Evolutionary conservation across 192 early-diverging fungal species (phyloP), one percentile per base, ranked within the genome.

Genomic region (Funneliformis mosseae): DNA sequence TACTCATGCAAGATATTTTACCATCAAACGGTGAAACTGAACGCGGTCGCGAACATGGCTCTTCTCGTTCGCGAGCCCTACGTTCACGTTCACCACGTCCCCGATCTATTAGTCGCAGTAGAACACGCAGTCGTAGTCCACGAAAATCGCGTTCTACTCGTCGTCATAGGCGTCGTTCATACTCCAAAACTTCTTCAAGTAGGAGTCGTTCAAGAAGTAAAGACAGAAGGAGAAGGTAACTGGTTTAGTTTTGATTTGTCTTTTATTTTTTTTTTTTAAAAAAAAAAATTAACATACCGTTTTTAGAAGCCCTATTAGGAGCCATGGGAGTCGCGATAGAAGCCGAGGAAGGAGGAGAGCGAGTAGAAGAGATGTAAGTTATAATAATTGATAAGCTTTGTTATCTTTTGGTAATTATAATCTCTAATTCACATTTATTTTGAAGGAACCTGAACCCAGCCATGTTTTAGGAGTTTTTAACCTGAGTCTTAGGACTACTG

Each of bases 401-500:
- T 33, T 33, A 33, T 33, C 3, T 33, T 33, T 33, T 33, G 33
- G 3, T 33, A 33, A 33, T 23, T 64, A 21, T 16, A 16, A 41
- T 64, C 8, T n/a, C 21, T 45, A 25, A 45, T 66, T 2, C 27
- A 11, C 33, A 33, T 64, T 50, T 66, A 27, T 61, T 39, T 61
- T 46, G 3, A 46, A 79, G 78, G 67, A 79, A 59, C 84, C 84
- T 76, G 83, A 86, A 25, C 78, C 80, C 61, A 84, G 82, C 77
- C 88, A 87, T 38, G 91, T 94, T 50, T 83, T 94, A 48, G 93
- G 93, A 68, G 92, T 93, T 10, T 94, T 94, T 84, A 92, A 91
- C 23, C 82, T 94, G 68, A 91, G 88, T 79, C 83, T 91, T 43
- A 78, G 84, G 50, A 94, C 93, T 2, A 77, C 74, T 18, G 90